Evolutionary conservation across 1,284 basidiomycete species (phyloP).

Genomic region (Mycena sp.): DNA sequence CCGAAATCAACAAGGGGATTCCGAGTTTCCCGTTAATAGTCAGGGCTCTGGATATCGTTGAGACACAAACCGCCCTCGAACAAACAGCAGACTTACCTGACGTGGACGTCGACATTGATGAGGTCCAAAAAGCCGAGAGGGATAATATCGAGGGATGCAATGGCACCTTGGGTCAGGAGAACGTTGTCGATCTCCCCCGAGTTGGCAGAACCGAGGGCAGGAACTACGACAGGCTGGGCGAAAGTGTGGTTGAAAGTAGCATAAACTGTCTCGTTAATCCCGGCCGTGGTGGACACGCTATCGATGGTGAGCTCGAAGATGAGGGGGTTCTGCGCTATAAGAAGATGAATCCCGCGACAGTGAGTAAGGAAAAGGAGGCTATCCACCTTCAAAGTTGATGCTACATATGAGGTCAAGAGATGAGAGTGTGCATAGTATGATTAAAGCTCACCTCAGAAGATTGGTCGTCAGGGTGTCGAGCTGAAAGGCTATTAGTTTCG

Average conservation of each 20-base stretch:
- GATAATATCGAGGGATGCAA: constrained; percentile 64
- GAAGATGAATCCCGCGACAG: background rate
- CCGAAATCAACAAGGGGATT: constrained; percentile 44
- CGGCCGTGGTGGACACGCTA: constrained; percentile 47
- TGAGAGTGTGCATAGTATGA: background rate
- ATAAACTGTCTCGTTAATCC: constrained; percentile 51
- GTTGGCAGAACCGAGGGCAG: constrained; percentile 63
- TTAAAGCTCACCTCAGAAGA: constrained; percentile 43
- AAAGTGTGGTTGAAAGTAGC: constrained; percentile 54
- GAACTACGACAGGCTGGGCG: constrained; percentile 55
- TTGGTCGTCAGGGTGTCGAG: constrained; percentile 47
- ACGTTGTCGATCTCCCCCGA: constrained; percentile 65
- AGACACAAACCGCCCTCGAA: background rate
- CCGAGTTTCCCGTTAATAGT: constrained; percentile 44
- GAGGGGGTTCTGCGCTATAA: constrained; percentile 52
- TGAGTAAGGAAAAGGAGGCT: background rate
- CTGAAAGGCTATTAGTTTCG: constrained; percentile 31
- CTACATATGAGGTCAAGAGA: constrained; percentile 25
- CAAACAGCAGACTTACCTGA: constrained; percentile 44
- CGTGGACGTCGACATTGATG: constrained; percentile 46
- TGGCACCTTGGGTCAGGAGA: constrained; percentile 62
- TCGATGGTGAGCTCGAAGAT: constrained; percentile 54
- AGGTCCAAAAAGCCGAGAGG: constrained; percentile 65
- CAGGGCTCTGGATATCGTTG: constrained; percentile 33
- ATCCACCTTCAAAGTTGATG: constrained; percentile 45